Evolutionary conservation across 176 grass and related monocot genomes (phyloP).

Genomic region (Neostapfia colusana): DNA sequence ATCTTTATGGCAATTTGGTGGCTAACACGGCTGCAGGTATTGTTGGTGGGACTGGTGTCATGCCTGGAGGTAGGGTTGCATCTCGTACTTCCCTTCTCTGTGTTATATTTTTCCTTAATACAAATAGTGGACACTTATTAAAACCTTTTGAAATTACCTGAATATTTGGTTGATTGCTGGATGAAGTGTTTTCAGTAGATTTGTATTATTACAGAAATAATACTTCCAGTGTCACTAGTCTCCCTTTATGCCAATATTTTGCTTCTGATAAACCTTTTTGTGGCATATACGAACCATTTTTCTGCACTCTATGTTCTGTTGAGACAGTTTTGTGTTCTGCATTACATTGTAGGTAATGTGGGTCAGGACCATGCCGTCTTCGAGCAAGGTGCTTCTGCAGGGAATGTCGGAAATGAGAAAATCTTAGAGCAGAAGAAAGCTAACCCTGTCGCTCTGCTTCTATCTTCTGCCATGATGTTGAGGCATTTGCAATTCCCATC

Average conservation of each 20-base stretch:
- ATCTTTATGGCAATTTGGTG: conserved; percentile 97
- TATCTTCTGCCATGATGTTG: conserved; percentile 94
- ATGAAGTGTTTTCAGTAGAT: neutral
- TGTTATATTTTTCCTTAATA: neutral
- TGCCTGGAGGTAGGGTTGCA: conserved; percentile 81
- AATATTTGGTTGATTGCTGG: neutral
- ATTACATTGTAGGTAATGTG: conserved; percentile 69
- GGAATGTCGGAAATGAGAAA: conserved; percentile 77
- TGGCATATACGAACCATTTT: neutral
- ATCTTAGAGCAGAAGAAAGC: conserved; percentile 73
- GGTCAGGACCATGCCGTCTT: conserved; percentile 94
- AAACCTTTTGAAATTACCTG: neutral
- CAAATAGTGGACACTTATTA: neutral
- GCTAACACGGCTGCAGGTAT: conserved; percentile 95
- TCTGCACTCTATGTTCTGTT: neutral
- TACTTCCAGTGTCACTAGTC: neutral
- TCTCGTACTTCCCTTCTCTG: conserved; percentile 3
- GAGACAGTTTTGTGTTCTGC: neutral
- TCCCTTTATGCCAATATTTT: neutral
- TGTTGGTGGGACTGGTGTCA: conserved; percentile 92
- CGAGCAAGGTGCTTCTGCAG: conserved; percentile 96
- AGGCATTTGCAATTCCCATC: conserved; percentile 90
- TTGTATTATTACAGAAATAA: neutral
- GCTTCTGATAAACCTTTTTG: neutral
- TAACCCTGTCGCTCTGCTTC: conserved; percentile 81